Percentiles rank a stretch among this genome's conserved stretches.
Conservation (phyloP, 805 yeast genomes). For the Ogataea populi-albae region DNA sequence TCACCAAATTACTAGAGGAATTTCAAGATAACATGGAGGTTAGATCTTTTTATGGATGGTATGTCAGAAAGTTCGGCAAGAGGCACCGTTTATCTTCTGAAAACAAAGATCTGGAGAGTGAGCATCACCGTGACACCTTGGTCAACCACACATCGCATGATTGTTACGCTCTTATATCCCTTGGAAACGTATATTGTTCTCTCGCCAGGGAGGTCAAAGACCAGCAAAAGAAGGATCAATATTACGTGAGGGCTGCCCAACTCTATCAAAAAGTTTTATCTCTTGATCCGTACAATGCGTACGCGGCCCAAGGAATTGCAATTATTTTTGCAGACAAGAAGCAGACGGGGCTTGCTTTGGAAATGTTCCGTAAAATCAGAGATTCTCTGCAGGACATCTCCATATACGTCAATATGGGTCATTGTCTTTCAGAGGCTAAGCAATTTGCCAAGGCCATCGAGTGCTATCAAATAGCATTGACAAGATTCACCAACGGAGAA, state of each 20-base stretch:
- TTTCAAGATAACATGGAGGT: constrained; percentile 70
- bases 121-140: constrained; percentile 81
- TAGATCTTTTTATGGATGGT: constrained; percentile 93
- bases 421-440: constrained; percentile 76
- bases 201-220: constrained; percentile 78
- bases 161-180: constrained; percentile 79
- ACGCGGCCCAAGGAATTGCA: constrained; percentile 98
- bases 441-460: constrained; percentile 87
- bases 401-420: constrained; percentile 82
- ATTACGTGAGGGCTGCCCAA: constrained; percentile 88
- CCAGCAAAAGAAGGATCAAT: constrained; percentile 58
- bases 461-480: constrained; percentile 76
- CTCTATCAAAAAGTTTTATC: constrained; percentile 84
- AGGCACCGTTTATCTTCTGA: constrained; percentile 46
- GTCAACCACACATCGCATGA: constrained; percentile 84
- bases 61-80: constrained; percentile 57
- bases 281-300: constrained; percentile 80
- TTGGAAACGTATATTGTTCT: constrained; percentile 81
- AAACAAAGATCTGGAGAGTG: constrained; percentile 60
- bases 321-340: constrained; percentile 86
- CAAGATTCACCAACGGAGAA: constrained; percentile 56
- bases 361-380: constrained; percentile 81
- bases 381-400: constrained; percentile 86
- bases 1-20: constrained; percentile 51
- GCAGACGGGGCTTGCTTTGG: constrained; percentile 72